Evolutionary conservation across 345 rosid genomes (phyloP), one percentile per base, ranked within the genome.

Genomic region (Reutealis trisperma): DNA sequence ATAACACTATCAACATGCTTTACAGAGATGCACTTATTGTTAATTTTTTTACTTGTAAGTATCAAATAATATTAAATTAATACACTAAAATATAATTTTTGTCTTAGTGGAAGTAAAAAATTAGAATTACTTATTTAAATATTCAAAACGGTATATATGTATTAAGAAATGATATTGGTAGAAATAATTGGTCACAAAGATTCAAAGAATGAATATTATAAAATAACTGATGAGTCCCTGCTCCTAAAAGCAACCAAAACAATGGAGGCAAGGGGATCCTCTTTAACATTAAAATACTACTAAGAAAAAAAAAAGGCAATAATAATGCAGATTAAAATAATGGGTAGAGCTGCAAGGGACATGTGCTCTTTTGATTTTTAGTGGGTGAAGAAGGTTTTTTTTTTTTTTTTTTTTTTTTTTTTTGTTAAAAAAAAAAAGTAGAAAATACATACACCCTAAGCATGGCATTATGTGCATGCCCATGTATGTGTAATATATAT

Each of bases 321-420:
- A 74, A 74, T 74, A 74, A 74, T 74, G 71, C 32, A 63, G 77
- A 32, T 12, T 30, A 69, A 44, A 45, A 76, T 67, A 59, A 67
- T 47, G 21, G 16, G 74, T 9, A 54, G 22, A 65, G 58, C 59
- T 27, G 51, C 61, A 68, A 59, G 49, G 68, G 32, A 59, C 49
- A 70, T 49, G 59, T 59, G 67, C 60, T 62, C 47, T 77, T 16
- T 16, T 18, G 6, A 15, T 54, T 47, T 69, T 49, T 30, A n/a
- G 74, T 22, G 16, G 59, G 45, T 8, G 42, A 22, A 12, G 5
- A 34, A 51, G 21, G 21, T 10, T 27, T 27, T 27, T 27, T 27
- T 27, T 27, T 27, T 27, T n/a, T 44, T 42, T 42, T 42, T 27
- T 27, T 27, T 27, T 27, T 27, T 27, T 27, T 27, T n/a, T 44